Evolutionary conservation across 2,329 filamentous ascomycete genomes (phyloP).

Genomic region (Epichloe amarillans): DNA sequence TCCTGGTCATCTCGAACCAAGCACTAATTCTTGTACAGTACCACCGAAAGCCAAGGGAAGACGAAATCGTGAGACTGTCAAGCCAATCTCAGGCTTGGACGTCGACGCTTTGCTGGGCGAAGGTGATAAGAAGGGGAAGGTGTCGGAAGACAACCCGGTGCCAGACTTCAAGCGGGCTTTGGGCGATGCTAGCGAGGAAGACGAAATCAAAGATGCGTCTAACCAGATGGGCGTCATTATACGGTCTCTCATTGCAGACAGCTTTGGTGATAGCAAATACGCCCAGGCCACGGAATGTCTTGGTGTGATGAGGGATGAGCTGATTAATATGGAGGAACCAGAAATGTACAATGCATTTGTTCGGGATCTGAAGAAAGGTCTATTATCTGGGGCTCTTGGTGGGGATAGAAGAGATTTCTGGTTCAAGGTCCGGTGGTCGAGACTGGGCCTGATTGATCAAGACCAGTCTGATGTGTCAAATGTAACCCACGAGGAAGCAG

Average conservation of each 20-base stretch:
- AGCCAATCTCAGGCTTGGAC: slow-evolving; percentile 82
- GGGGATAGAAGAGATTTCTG: slow-evolving; percentile 75
- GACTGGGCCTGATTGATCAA: slow-evolving; percentile 60
- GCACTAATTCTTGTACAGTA: slow-evolving; percentile 33
- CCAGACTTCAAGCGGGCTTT: slow-evolving; percentile 83
- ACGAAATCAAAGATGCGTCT: slow-evolving; percentile 51
- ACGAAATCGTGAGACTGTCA: slow-evolving; percentile 54
- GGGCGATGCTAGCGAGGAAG: slow-evolving; percentile 42
- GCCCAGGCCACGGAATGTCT: slow-evolving; percentile 62
- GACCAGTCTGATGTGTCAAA: slow-evolving; percentile 48
- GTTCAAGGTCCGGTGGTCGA: slow-evolving; percentile 54
- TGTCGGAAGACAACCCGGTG: slow-evolving; percentile 59
- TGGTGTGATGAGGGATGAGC: slow-evolving; percentile 63
- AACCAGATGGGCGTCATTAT: slow-evolving; percentile 66
- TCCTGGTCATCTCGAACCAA: neutral
- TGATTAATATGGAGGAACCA: slow-evolving; percentile 64
- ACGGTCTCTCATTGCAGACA: slow-evolving; percentile 52
- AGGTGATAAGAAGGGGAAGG: slow-evolving; percentile 24
- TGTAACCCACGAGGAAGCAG: slow-evolving; percentile 59
- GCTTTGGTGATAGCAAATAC: slow-evolving; percentile 65
- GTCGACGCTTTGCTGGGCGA: slow-evolving; percentile 66
- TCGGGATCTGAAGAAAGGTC: slow-evolving; percentile 53
- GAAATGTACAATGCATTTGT: slow-evolving; percentile 65
- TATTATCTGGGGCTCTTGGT: slow-evolving; percentile 56
- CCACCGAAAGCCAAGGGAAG: slow-evolving; percentile 67